phyloP scores from a whole-genome alignment of 2,329 filamentous ascomycete genomes.

The Nemania sp. region DNA sequence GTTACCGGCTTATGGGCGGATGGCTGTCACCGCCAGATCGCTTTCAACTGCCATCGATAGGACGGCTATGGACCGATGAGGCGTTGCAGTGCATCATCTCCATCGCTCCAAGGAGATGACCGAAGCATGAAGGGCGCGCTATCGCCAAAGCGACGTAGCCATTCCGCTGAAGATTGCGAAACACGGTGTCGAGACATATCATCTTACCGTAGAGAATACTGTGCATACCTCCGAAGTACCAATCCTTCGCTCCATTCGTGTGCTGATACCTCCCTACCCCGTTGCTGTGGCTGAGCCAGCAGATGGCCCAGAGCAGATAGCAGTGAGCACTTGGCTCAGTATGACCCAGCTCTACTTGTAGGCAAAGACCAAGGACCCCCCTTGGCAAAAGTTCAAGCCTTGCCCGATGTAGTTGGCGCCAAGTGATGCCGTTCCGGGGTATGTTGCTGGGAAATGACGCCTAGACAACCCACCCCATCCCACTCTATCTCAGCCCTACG shows the following conservation, averaged over 20 bases:
- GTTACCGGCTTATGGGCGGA: slow-evolving; percentile 24
- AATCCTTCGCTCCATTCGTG: neutral
- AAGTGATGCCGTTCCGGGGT: slow-evolving; percentile 16
- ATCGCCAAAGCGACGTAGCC: slow-evolving; percentile 1
- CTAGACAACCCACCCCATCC: neutral
- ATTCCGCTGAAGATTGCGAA: slow-evolving; percentile 15
- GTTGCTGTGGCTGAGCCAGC: slow-evolving; percentile 15
- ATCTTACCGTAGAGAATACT: neutral
- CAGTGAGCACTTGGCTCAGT: too few species aligned
- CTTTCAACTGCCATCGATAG: slow-evolving; percentile 21
- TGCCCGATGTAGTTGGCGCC: neutral
- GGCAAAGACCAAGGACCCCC: too few species aligned
- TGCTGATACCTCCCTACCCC: neutral
- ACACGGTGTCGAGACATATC: slow-evolving; percentile 14
- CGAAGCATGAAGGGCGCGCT: slow-evolving; percentile 22
- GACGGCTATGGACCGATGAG: slow-evolving; percentile 18
- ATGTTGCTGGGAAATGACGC: slow-evolving; percentile 12
- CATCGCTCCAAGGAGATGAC: slow-evolving; percentile 29
- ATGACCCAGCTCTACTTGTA: too few species aligned
- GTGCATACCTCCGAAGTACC: neutral
- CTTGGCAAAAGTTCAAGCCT: neutral
- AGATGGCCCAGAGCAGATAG: neutral
- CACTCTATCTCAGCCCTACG: slow-evolving; percentile 22
- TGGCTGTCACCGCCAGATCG: slow-evolving; percentile 33
- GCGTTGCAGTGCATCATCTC: slow-evolving; percentile 20